These are phyloP conservation scores for Cordyceps militaris DNA, from an alignment of 2,329 filamentous ascomycete species.

Conservation along the genomic window DNA sequence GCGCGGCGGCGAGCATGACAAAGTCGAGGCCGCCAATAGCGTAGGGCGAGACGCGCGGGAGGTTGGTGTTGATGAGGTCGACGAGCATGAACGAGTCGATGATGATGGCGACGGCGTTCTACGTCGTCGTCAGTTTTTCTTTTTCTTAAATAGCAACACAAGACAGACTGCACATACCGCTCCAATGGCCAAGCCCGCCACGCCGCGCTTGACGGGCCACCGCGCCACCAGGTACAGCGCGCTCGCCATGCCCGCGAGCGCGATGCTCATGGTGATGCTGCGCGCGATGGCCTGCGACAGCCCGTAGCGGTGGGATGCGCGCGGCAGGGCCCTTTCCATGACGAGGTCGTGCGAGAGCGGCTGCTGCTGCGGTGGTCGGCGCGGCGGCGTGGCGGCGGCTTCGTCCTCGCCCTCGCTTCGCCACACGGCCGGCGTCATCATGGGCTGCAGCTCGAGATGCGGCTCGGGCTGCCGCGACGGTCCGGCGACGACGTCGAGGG, in stretches of 20 bases:
- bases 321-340: constrained; percentile 5
- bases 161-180: neutral
- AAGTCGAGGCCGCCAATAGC: constrained; percentile 9
- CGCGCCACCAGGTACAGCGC: constrained; percentile 1
- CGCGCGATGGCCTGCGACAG: constrained; percentile 8
- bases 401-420: neutral
- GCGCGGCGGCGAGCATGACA: constrained; percentile 9
- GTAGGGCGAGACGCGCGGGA: constrained; percentile 8
- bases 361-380: neutral
- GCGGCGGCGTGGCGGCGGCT: neutral
- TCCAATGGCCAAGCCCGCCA: constrained; percentile 5
- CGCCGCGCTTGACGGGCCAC: constrained; percentile 3
- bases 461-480: neutral
- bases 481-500: neutral
- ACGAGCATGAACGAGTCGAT: constrained; percentile 10
- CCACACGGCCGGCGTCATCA: constrained; percentile 7
- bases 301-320: neutral
- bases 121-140: neutral
- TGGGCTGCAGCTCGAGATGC: constrained; percentile 1
- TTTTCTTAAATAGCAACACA: neutral
- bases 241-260: neutral
- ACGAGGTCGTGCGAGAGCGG: constrained; percentile 1
- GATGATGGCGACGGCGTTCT: constrained; percentile 11
- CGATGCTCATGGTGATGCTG: constrained; percentile 3
- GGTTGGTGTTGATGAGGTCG: constrained; percentile 7